phyloP scores from a whole-genome alignment of 129 eudicot genomes.

The Flaveria ramosissima region DNA sequence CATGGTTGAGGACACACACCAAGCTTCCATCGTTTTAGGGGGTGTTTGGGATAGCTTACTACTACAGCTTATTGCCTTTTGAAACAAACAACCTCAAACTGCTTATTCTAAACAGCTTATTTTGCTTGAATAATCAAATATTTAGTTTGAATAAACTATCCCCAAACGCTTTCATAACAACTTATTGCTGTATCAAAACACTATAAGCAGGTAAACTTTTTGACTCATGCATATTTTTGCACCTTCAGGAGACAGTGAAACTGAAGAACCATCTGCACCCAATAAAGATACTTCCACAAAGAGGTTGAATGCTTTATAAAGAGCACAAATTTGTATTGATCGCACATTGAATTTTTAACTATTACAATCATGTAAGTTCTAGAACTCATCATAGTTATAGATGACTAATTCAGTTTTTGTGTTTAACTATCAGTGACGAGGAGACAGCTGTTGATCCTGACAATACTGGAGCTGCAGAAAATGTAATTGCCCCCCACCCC shows the following conservation, averaged over 20 bases:
- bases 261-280: conserved; percentile 49
- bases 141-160: neutral
- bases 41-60: neutral
- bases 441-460: conserved; percentile 49
- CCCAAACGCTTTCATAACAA: neutral
- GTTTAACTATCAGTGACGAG: conserved; percentile 53
- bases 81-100: neutral
- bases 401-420: conserved; percentile 22
- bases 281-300: conserved; percentile 48
- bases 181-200: neutral
- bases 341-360: neutral
- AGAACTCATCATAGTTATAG: conserved; percentile 9
- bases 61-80: neutral
- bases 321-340: conserved; percentile 8
- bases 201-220: neutral
- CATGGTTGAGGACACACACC: neutral
- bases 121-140: neutral
- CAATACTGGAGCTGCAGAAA: conserved; percentile 47
- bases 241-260: conserved; percentile 65
- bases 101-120: neutral
- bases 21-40: neutral
- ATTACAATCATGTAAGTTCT: neutral
- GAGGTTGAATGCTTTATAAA: conserved; percentile 53
- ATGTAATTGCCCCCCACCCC: conserved; percentile 40
- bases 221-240: conserved; percentile 30